Evolutionary conservation across 495 filamentous ascomycete species (phyloP).

Genomic region (Tuber melanosporum): DNA sequence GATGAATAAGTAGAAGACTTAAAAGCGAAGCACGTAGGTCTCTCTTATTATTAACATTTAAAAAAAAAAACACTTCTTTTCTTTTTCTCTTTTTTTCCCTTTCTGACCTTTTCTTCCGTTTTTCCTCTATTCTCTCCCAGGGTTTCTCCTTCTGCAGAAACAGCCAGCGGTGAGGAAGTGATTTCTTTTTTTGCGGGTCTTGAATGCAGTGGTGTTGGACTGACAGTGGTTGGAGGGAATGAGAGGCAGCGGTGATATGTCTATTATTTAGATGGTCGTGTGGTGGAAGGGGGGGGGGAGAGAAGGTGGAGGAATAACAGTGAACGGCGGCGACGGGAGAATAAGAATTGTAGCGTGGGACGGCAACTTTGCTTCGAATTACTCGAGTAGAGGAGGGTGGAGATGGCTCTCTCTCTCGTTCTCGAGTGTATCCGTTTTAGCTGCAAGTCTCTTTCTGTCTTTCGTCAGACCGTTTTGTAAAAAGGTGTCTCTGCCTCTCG

Average conservation of each 20-base stretch:
- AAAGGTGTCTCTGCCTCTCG: background rate
- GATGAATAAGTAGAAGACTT: conserved; percentile 3
- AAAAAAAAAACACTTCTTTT: background rate
- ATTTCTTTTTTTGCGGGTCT: conserved; percentile 1
- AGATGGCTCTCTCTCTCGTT: background rate
- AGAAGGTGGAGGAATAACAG: background rate
- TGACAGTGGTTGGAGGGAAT: conserved; percentile 1
- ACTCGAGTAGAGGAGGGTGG: background rate
- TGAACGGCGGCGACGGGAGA: conserved; percentile 1
- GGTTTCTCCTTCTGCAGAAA: background rate
- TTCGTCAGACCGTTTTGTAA: conserved; percentile 3
- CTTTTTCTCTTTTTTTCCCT: background rate
- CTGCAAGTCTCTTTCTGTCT: background rate
- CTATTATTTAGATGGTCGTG: background rate
- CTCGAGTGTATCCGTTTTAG: background rate
- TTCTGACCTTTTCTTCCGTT: background rate
- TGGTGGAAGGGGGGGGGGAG: conserved; percentile 5
- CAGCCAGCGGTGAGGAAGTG: background rate
- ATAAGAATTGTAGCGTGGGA: background rate
- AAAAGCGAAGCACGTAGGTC: conserved; percentile 4
- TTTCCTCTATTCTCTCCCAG: background rate
- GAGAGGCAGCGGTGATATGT: background rate
- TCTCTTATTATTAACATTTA: background rate
- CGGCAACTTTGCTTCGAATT: background rate
- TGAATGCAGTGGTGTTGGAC: background rate